Conservation (phyloP, 2,329 filamentous ascomycete genomes). For the Ophiocordyceps robertsii region DNA sequence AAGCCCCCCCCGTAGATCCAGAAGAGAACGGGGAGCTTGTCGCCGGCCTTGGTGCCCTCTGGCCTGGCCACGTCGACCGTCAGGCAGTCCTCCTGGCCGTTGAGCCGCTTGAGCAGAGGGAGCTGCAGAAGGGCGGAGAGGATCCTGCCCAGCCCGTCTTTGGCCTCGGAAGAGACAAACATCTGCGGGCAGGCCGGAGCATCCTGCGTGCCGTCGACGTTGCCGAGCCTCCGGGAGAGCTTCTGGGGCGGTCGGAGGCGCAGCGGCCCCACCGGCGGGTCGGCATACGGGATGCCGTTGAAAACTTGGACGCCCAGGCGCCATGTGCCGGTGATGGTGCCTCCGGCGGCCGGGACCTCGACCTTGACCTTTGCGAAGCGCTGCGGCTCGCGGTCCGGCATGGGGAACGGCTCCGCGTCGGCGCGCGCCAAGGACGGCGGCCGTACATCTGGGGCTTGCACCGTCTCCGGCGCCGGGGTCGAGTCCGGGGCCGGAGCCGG, state of each 20-base stretch:
- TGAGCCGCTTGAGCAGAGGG: slow-evolving; percentile 42
- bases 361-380: too few relatives aligned
- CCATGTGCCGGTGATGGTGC: neutral
- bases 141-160: slow-evolving; percentile 25
- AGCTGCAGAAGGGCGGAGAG: slow-evolving; percentile 37
- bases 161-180: slow-evolving; percentile 36
- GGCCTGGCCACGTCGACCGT: slow-evolving; percentile 48
- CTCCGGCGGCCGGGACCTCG: neutral
- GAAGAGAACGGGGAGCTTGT: slow-evolving; percentile 52
- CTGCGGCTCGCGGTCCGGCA: too few relatives aligned
- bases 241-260: slow-evolving; percentile 47
- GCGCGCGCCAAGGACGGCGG: too few relatives aligned
- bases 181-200: slow-evolving; percentile 50
- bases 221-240: slow-evolving; percentile 31
- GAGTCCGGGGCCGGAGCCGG: too few relatives aligned
- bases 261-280: neutral
- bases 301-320: neutral
- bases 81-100: slow-evolving; percentile 51
- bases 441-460: too few relatives aligned
- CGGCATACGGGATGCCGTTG: slow-evolving; percentile 1
- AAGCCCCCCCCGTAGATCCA: slow-evolving; percentile 62
- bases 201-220: slow-evolving; percentile 33
- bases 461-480: too few relatives aligned
- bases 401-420: too few relatives aligned
- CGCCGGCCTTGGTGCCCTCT: slow-evolving; percentile 34